phyloP scores from a whole-genome alignment of 805 yeast genomes.

The Limtongia smithiae region DNA sequence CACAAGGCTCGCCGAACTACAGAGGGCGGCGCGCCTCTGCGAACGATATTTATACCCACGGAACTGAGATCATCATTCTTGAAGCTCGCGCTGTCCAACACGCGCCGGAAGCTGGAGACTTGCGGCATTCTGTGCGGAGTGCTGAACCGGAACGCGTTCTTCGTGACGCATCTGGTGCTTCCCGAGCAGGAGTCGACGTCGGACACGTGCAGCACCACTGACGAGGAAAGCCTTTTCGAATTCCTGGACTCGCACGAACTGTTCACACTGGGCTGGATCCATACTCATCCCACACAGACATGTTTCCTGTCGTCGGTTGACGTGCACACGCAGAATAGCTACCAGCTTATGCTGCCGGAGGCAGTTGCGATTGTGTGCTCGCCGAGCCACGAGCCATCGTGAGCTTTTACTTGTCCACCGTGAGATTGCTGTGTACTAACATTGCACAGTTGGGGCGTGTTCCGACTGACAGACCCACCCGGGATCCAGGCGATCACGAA shows the following conservation, averaged over 20 bases:
- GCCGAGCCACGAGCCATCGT: conserved; percentile 46
- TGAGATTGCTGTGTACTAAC: conserved; percentile 2
- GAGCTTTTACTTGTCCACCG: not conserved
- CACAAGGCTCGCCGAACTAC: conserved; percentile 39
- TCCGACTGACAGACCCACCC: conserved; percentile 62
- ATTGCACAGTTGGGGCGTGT: conserved; percentile 56
- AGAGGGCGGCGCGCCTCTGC: conserved; percentile 55
- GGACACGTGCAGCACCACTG: conserved; percentile 58
- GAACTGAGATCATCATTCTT: conserved; percentile 46
- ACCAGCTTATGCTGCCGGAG: conserved; percentile 67
- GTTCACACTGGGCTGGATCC: conserved; percentile 71
- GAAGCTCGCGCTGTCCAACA: conserved; percentile 48
- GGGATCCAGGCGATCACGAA: conserved; percentile 55
- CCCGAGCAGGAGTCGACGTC: conserved; percentile 62
- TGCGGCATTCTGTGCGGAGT: conserved; percentile 67
- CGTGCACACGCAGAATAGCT: conserved; percentile 63
- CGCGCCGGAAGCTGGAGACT: conserved; percentile 52
- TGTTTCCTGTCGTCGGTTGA: conserved; percentile 65
- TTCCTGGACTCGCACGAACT: conserved; percentile 53
- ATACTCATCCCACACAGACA: conserved; percentile 71
- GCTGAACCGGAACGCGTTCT: conserved; percentile 58
- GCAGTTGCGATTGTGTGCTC: conserved; percentile 67
- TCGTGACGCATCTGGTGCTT: conserved; percentile 56
- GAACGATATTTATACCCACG: conserved; percentile 51
- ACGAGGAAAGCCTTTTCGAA: conserved; percentile 57